phyloP scores from a whole-genome alignment of 2,329 filamentous ascomycete species.

The Penicillium palitans region DNA sequence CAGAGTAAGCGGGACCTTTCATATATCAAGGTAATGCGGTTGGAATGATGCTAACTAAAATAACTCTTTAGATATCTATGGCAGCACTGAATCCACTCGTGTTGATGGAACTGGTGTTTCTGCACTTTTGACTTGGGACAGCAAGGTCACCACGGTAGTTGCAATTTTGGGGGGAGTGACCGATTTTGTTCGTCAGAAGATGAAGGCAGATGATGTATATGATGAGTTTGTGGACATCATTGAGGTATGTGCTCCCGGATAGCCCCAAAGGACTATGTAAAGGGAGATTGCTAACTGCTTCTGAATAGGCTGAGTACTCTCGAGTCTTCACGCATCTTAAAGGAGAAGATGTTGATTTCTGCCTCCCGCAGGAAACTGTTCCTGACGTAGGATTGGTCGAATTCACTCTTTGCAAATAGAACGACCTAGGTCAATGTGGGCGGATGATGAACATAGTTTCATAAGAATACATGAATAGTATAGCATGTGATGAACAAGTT shows the following conservation, averaged over 20 bases:
- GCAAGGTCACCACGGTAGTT: conserved; percentile 46
- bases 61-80: conserved; percentile 32
- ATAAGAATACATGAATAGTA: not conserved
- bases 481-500: not conserved
- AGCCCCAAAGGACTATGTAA: too few relatives aligned
- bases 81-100: conserved; percentile 45
- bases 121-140: conserved; percentile 48
- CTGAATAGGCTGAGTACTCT: conserved; percentile 11
- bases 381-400: conserved; percentile 10
- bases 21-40: not conserved
- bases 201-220: conserved; percentile 43
- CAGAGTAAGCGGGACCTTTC: conserved; percentile 36
- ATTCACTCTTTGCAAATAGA: not conserved
- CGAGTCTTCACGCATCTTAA: conserved; percentile 13
- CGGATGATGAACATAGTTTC: not conserved
- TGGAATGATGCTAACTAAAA: not conserved
- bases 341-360: conserved; percentile 15
- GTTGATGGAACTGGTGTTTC: conserved; percentile 44
- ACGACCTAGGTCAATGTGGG: not conserved
- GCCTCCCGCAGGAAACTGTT: conserved; percentile 10
- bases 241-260: not conserved
- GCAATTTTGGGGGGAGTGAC: conserved; percentile 43
- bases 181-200: conserved; percentile 41
- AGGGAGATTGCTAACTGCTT: not conserved
- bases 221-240: conserved; percentile 31